Base-by-base conservation (phyloP, 2,329 filamentous ascomycete species). In the Macrophomina phaseolina region DNA sequence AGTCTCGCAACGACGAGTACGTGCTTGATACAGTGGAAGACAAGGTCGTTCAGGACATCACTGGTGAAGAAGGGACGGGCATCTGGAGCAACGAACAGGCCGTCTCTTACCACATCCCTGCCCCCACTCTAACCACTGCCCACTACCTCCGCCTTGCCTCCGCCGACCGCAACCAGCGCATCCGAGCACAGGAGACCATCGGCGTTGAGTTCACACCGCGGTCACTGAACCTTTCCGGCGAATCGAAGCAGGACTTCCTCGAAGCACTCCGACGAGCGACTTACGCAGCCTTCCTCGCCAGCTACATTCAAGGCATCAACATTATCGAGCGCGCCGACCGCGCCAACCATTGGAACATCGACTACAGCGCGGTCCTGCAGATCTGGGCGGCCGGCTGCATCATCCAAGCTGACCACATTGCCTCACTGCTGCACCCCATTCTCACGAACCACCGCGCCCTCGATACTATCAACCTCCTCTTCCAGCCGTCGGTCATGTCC, bases 331-430 rank as follows among this genome's bases (percentile, higher is more conserved):
- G 81, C 32, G 85, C 86, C 0, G 86, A 89, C 71, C 78, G 81
- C 49, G 79, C 85, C 38, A 83, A 90, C 72, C 81, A 82, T 38
- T 91, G 89, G 89, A 79, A 81, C 48, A 82, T 89, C 67, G 76
- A 86, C 69, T 85, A 85, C 70, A 73, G 74, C 14, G 79, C 81
- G 34, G 80, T 87, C 2, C 78, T 87, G 55, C 81, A 86, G 72
- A 88, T 91, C 69, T 91, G 89, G 90, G 84, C 88, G 2, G 87
- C 83, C 0, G 89, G 90, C 7, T 91, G 89, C 76, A 91, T 92
- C 75, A 91, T 92, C 73, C 86, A 89, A 71, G 84, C 86, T 0
- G 89, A 91, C 69, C 82, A 86, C 70, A 89, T 92, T 68, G 84
- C 85, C 3, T 84, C 89, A 61, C 75, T 91, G 36, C 80, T 91